phyloP scores from a whole-genome alignment of 2,329 filamentous ascomycete genomes.

The Penicillium brevicompactum region DNA sequence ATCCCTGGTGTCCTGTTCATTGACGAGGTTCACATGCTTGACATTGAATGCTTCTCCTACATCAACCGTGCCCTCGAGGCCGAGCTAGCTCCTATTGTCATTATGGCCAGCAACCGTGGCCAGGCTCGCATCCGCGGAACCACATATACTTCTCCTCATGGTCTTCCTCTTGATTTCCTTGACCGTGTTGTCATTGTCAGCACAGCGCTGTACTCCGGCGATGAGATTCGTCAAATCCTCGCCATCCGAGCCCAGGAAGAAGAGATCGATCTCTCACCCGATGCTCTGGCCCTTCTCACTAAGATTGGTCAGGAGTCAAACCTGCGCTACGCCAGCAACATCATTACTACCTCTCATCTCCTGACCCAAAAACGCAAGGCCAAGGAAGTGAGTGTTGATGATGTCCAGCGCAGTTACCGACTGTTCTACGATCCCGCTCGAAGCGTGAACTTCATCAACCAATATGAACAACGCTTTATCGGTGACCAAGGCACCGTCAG shows the following conservation, averaged over 20 bases:
- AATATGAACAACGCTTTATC: slow-evolving; percentile 92
- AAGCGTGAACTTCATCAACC: slow-evolving; percentile 85
- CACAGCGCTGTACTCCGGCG: slow-evolving; percentile 78
- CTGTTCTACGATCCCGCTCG: slow-evolving; percentile 89
- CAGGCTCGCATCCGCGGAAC: slow-evolving; percentile 90
- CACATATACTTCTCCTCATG: slow-evolving; percentile 89
- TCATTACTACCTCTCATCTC: slow-evolving; percentile 92
- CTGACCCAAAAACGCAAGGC: slow-evolving; percentile 82
- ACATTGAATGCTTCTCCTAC: slow-evolving; percentile 98
- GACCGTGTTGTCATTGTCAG: slow-evolving; percentile 96
- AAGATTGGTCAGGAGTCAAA: slow-evolving; percentile 95
- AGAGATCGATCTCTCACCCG: slow-evolving; percentile 86
- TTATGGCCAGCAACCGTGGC: slow-evolving; percentile 98
- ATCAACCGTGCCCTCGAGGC: slow-evolving; percentile 96
- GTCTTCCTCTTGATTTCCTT: slow-evolving; percentile 90
- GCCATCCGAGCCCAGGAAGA: slow-evolving; percentile 93
- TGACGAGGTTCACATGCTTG: slow-evolving; percentile 99
- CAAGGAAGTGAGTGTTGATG: slow-evolving; percentile 79
- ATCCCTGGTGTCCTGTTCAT: slow-evolving; percentile 97
- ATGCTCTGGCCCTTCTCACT: slow-evolving; percentile 87
- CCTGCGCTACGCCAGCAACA: slow-evolving; percentile 92
- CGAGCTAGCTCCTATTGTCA: slow-evolving; percentile 93
- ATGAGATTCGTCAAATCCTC: slow-evolving; percentile 91
- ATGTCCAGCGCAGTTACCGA: slow-evolving; percentile 90
- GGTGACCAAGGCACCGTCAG: slow-evolving; percentile 80